Evolutionary conservation across 139 green algal species (phyloP).

Genomic region (Tetraselmis chui): DNA sequence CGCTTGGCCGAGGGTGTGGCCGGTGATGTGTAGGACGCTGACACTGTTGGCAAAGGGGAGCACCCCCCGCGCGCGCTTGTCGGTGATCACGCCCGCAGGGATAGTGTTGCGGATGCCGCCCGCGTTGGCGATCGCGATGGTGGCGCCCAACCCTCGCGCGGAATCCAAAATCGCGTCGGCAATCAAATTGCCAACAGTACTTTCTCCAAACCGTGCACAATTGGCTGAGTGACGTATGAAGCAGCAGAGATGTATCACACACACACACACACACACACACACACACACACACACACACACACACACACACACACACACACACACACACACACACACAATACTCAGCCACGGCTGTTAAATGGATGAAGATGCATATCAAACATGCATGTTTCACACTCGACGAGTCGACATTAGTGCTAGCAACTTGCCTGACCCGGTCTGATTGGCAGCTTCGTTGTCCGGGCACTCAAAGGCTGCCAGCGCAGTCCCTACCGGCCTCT

Average conservation of each 20-base stretch:
- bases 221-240: no score
- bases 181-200: background rate
- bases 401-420: no score
- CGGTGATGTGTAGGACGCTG: background rate
- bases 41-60: background rate
- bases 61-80: background rate
- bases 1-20: background rate
- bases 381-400: no score
- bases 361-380: no score
- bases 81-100: background rate
- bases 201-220: background rate
- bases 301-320: no score
- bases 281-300: no score
- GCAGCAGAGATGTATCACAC: no score
- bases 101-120: background rate
- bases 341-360: no score
- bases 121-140: background rate
- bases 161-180: background rate
- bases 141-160: background rate
- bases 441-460: background rate
- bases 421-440: no score
- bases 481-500: background rate
- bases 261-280: no score
- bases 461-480: background rate
- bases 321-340: no score